These are phyloP conservation scores for Ogataea paradorogensis DNA, from an alignment of 805 yeast species.

Conservation along the genomic window DNA sequence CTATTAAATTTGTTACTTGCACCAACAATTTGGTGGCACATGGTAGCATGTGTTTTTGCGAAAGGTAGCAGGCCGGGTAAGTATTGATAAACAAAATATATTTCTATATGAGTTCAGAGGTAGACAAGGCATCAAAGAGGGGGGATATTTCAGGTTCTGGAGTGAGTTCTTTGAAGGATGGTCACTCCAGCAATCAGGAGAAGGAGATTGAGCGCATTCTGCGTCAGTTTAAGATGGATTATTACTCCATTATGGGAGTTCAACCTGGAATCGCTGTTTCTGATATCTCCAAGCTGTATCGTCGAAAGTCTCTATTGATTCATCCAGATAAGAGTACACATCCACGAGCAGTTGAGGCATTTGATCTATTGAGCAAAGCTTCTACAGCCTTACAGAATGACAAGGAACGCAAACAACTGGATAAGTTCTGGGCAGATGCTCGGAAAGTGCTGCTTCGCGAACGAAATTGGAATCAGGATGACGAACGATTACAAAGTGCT, in stretches of 20 bases:
- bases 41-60: slow-evolving; percentile 11
- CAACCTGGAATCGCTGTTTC: slow-evolving; percentile 39
- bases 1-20: not conserved
- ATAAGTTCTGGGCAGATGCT: slow-evolving; percentile 43
- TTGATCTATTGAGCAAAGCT: slow-evolving; percentile 57
- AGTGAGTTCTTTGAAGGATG: slow-evolving; percentile 11
- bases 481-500: slow-evolving; percentile 34
- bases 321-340: slow-evolving; percentile 67
- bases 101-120: slow-evolving; percentile 3
- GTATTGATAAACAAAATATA: not conserved
- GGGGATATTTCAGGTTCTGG: slow-evolving; percentile 22
- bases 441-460: slow-evolving; percentile 37
- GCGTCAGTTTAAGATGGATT: slow-evolving; percentile 45
- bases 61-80: slow-evolving; percentile 9
- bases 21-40: slow-evolving; percentile 9
- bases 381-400: slow-evolving; percentile 41
- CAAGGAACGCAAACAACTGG: slow-evolving; percentile 40
- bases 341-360: slow-evolving; percentile 60
- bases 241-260: slow-evolving; percentile 51
- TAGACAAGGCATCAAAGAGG: slow-evolving; percentile 10
- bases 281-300: slow-evolving; percentile 45
- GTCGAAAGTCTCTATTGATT: slow-evolving; percentile 59
- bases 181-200: slow-evolving; percentile 33
- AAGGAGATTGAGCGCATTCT: slow-evolving; percentile 56
- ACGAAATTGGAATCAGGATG: slow-evolving; percentile 36